Evolutionary conservation across 805 yeast species (phyloP).

Genomic region (Saccharomycopsis malanga): DNA sequence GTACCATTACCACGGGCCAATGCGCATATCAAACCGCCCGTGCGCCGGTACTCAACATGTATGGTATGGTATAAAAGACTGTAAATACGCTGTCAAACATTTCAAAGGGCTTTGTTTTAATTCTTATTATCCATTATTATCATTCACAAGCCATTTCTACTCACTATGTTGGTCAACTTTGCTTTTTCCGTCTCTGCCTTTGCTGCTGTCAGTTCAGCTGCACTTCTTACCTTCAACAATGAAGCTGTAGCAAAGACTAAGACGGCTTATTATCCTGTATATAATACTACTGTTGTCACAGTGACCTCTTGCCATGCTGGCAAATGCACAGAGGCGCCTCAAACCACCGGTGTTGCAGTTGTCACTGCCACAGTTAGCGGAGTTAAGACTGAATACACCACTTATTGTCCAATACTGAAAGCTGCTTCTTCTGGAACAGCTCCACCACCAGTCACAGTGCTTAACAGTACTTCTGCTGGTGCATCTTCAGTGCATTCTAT

Average conservation of each 20-base stretch:
- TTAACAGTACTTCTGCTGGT: too few species aligned
- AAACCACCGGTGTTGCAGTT: conserved; percentile 25
- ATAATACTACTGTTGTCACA: conserved; percentile 24
- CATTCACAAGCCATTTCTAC: too few species aligned
- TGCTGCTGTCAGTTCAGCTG: neutral
- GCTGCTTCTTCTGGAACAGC: too few species aligned
- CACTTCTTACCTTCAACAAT: too few species aligned
- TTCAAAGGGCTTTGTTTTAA: too few species aligned
- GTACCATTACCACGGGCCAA: neutral
- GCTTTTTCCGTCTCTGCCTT: neutral
- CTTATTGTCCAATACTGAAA: conserved; percentile 28
- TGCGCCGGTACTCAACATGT: neutral
- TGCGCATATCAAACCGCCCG: neutral
- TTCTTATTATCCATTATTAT: too few species aligned
- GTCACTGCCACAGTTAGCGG: conserved; percentile 24
- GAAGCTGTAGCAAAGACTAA: too few species aligned
- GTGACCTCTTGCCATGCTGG: conserved; percentile 21
- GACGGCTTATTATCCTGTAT: conserved; percentile 12
- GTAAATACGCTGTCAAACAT: too few species aligned
- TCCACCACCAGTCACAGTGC: too few species aligned
- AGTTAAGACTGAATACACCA: conserved; percentile 25
- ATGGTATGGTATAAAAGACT: too few species aligned
- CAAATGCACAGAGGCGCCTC: conserved; percentile 21
- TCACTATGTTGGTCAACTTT: too few species aligned
- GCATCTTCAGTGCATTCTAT: neutral